Evolutionary conservation across 768 basidiomycete genomes (phyloP).

Genomic region (Tulasnella sp.): DNA sequence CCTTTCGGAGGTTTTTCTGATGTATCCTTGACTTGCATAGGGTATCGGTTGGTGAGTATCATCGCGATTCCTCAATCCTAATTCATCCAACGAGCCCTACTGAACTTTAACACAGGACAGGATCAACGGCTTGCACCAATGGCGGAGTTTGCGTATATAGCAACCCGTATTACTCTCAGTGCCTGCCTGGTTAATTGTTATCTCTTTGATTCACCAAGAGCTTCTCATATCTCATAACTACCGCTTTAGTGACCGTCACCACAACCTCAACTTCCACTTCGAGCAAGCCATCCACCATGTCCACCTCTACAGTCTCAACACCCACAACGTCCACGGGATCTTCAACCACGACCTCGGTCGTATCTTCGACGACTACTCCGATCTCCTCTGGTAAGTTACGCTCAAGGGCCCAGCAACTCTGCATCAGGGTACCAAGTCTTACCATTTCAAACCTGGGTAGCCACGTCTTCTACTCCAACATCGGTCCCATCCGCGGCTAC

Average conservation of each 20-base stretch:
- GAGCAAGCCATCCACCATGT: not conserved
- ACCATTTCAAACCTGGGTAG: not conserved
- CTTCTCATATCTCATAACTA: slow-evolving; percentile 4
- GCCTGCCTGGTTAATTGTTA: slow-evolving; percentile 32
- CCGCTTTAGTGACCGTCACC: slow-evolving; percentile 16
- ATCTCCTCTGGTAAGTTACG: not conserved
- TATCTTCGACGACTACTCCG: slow-evolving; percentile 6
- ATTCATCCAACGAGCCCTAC: too few species aligned
- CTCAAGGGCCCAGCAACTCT: too few species aligned
- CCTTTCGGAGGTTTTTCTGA: too few species aligned
- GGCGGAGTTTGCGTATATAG: slow-evolving; percentile 35
- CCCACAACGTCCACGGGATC: slow-evolving; percentile 13
- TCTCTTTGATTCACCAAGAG: slow-evolving; percentile 23
- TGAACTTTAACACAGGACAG: slow-evolving; percentile 27
- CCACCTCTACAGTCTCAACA: slow-evolving; percentile 15
- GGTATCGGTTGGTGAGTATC: too few species aligned
- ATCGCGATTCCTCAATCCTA: too few species aligned
- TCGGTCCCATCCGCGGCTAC: not conserved
- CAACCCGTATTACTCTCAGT: slow-evolving; percentile 42
- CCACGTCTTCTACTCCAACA: not conserved
- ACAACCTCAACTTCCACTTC: slow-evolving; percentile 23
- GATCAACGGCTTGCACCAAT: slow-evolving; percentile 38
- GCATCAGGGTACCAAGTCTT: too few species aligned
- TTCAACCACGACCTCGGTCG: slow-evolving; percentile 1
- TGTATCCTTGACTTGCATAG: too few species aligned